Evolutionary conservation across 768 basidiomycete genomes (phyloP), one percentile per base, ranked within the genome.

Genomic region (Agrocybe pediades): DNA sequence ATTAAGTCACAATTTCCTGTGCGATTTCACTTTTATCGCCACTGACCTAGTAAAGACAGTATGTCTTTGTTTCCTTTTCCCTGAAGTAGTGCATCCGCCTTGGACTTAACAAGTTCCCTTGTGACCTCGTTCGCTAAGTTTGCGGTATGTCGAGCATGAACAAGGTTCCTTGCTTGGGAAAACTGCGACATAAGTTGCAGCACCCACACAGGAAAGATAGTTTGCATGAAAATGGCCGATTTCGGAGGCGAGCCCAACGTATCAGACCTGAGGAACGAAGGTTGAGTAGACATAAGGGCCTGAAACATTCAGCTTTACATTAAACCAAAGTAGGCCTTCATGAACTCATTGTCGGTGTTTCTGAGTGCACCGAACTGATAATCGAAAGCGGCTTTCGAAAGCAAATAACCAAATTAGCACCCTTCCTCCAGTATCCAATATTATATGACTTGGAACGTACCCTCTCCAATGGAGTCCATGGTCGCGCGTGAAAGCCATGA

Each of bases 341-440:
- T 79, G 42, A 85, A 78, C 53, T 78, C 75, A 62, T 82, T 82
- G 41, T 81, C 72, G 2, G 69, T 61, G 50, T 80, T 69, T 11
- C 74, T 68, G n/a, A 84, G 60, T 0, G 78, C 78, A 21, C 80
- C 81, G 52, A 85, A 82, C 16, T 82, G 75, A 62, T 82, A 82
- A 59, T 83, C 82, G 65, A 80, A 80, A 2, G 78, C 78, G 51
- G 78, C 78, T 80, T 46, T 27, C 19, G 43, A 15, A 41, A 43
- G 49, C 46, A n/a, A n/a, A n/a, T n/a, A n/a, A n/a, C n/a, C n/a
- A n/a, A n/a, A n/a, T n/a, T n/a, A n/a, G n/a, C n/a, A n/a, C n/a
- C n/a, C n/a, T n/a, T n/a, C n/a, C n/a, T n/a, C n/a, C n/a, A n/a
- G n/a, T n/a, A n/a, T n/a, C n/a, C n/a, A n/a, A n/a, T n/a, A n/a